These are phyloP conservation scores for Gossypium mustelinum DNA, from an alignment of 345 rosid genomes.

Conservation along the genomic window DNA sequence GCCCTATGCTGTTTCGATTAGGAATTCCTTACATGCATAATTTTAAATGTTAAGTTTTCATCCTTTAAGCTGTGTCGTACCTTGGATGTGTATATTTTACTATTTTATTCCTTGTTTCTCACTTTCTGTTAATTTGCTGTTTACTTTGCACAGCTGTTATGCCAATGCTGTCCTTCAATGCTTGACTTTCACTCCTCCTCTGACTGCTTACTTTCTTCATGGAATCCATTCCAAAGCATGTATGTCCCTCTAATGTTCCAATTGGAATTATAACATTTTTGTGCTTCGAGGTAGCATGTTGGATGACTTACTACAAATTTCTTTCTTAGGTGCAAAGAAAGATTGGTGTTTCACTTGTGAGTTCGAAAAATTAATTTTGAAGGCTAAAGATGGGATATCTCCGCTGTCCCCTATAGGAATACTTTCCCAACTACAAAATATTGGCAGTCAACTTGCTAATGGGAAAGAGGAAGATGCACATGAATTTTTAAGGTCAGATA, in stretches of 20 bases:
- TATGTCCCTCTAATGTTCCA: constrained; percentile 32
- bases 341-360: constrained; percentile 92
- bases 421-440: constrained; percentile 60
- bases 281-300: constrained; percentile 10
- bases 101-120: not conserved
- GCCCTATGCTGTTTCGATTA: not conserved
- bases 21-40: not conserved
- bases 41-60: not conserved
- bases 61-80: not conserved
- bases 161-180: constrained; percentile 95
- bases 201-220: constrained; percentile 81
- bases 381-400: constrained; percentile 67
- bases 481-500: constrained; percentile 80
- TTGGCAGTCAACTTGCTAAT: constrained; percentile 73
- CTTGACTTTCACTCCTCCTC: constrained; percentile 85
- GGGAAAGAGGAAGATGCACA: constrained; percentile 99
- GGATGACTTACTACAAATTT: constrained; percentile 11
- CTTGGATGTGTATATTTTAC: not conserved
- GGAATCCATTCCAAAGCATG: constrained; percentile 81
- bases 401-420: constrained; percentile 70
- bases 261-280: constrained; percentile 10
- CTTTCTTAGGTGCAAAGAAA: constrained; percentile 57
- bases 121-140: constrained; percentile 11
- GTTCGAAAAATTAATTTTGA: constrained; percentile 64
- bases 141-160: constrained; percentile 74